phyloP scores from a whole-genome alignment of 305 asterid species.

The Plantago coronopus region DNA sequence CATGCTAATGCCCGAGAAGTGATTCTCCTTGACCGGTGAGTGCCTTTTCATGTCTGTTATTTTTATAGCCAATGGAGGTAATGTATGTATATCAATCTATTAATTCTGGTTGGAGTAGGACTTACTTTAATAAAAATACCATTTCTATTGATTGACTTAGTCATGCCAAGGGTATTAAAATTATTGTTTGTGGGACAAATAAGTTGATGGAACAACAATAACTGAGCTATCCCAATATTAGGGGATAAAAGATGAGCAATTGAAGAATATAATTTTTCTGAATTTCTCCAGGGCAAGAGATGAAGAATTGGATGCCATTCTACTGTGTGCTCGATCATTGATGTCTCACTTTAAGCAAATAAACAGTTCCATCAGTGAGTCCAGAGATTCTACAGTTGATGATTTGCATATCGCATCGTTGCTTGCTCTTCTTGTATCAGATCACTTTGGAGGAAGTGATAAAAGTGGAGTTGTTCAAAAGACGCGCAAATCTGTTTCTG shows the following conservation, averaged over 20 bases:
- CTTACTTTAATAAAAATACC: too few relatives aligned
- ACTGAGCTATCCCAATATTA: too few relatives aligned
- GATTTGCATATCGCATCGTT: conserved; percentile 65
- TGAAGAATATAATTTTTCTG: neutral
- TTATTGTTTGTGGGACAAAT: too few relatives aligned
- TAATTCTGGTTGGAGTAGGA: too few relatives aligned
- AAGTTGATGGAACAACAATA: too few relatives aligned
- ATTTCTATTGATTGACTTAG: neutral
- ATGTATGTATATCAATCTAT: too few relatives aligned
- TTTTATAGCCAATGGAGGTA: neutral
- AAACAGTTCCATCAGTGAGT: conserved; percentile 35
- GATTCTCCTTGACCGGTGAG: conserved; percentile 79
- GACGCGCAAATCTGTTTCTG: conserved; percentile 69
- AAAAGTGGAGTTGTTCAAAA: conserved; percentile 51
- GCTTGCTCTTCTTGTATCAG: conserved; percentile 89
- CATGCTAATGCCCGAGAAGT: conserved; percentile 68
- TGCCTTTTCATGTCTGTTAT: conserved; percentile 17
- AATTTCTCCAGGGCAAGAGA: conserved; percentile 64
- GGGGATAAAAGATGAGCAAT: neutral
- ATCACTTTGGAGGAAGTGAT: conserved; percentile 97
- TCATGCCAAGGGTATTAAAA: too few relatives aligned
- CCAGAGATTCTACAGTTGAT: conserved; percentile 38
- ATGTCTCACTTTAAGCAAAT: conserved; percentile 55
- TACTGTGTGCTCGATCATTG: conserved; percentile 60
- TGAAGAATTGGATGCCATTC: conserved; percentile 71